phyloP scores from a whole-genome alignment of 352 stramenopile genomes.

The Elongisporangium anandrum region DNA sequence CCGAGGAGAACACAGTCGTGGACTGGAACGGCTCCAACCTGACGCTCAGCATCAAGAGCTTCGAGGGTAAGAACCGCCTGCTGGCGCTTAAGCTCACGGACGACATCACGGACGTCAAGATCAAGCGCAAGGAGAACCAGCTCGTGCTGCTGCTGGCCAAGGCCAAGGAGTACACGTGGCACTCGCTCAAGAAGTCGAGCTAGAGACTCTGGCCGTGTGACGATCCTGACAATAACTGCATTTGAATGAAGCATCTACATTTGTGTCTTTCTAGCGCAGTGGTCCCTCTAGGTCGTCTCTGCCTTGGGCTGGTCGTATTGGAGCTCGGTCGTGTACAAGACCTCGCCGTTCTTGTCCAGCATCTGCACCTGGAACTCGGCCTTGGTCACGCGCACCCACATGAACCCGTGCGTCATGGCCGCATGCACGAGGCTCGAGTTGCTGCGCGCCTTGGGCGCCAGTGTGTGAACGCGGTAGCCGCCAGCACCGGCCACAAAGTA shows the following conservation, averaged over 20 bases:
- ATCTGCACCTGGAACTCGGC: slow-evolving; percentile 73
- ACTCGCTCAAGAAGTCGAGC: slow-evolving; percentile 71
- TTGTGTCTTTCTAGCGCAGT: slow-evolving; percentile 5
- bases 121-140: slow-evolving; percentile 77
- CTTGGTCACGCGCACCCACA: slow-evolving; percentile 70
- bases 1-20: slow-evolving; percentile 57
- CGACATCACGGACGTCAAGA: slow-evolving; percentile 75
- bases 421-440: slow-evolving; percentile 74
- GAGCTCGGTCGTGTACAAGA: slow-evolving; percentile 82
- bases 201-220: slow-evolving; percentile 19
- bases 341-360: slow-evolving; percentile 54
- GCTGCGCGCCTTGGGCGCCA: slow-evolving; percentile 59
- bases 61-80: slow-evolving; percentile 66
- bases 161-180: slow-evolving; percentile 73
- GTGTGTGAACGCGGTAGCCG: slow-evolving; percentile 62
- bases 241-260: slow-evolving; percentile 17
- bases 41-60: slow-evolving; percentile 55
- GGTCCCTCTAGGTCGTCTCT: neutral
- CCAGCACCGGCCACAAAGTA: slow-evolving; percentile 82
- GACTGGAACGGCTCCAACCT: slow-evolving; percentile 64
- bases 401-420: slow-evolving; percentile 83
- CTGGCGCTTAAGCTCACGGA: slow-evolving; percentile 76
- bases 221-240: slow-evolving; percentile 1
- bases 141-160: slow-evolving; percentile 77
- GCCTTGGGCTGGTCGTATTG: slow-evolving; percentile 24